phyloP scores from a whole-genome alignment of 176 grass and related monocot genomes.

The Pharus latifolius region DNA sequence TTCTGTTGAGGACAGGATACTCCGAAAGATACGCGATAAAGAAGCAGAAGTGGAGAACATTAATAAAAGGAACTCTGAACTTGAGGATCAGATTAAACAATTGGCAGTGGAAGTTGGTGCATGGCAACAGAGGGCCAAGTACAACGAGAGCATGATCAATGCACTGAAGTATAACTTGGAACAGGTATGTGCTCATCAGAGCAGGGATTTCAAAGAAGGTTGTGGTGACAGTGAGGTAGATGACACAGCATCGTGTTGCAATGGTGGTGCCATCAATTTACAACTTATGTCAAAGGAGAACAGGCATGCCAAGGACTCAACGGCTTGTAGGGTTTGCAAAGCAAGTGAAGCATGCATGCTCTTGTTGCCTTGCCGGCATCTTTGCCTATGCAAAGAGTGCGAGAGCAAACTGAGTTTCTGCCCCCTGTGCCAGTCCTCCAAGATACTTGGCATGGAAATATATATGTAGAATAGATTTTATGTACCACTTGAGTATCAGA shows the following conservation, averaged over 20 bases:
- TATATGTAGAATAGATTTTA: constrained; percentile 60
- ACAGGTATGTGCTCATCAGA: constrained; percentile 85
- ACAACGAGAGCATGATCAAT: constrained; percentile 94
- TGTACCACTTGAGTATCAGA: constrained; percentile 40
- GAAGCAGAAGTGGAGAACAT: constrained; percentile 74
- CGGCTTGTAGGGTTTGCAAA: constrained; percentile 74
- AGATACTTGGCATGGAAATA: constrained; percentile 99
- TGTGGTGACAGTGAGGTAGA: constrained; percentile 97
- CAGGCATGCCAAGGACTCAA: constrained; percentile 44
- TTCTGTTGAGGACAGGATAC: constrained; percentile 82
- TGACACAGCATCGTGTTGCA: constrained; percentile 87
- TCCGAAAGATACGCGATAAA: constrained; percentile 81
- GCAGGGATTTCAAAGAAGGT: constrained; percentile 89
- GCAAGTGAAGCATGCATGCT: constrained; percentile 83
- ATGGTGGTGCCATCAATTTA: constrained; percentile 44
- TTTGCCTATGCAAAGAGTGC: constrained; percentile 93
- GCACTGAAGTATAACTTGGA: constrained; percentile 93
- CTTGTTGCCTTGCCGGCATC: constrained; percentile 88
- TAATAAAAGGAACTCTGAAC: constrained; percentile 79
- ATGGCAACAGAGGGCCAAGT: constrained; percentile 96
- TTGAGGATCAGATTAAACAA: constrained; percentile 91
- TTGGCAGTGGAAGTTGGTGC: constrained; percentile 69
- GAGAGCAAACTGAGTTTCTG: constrained; percentile 95
- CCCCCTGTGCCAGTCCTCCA: constrained; percentile 81
- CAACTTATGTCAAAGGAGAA: constrained; percentile 59